Evolutionary conservation across 345 rosid genomes (phyloP).

Genomic region (Hypericum androsaemum): DNA sequence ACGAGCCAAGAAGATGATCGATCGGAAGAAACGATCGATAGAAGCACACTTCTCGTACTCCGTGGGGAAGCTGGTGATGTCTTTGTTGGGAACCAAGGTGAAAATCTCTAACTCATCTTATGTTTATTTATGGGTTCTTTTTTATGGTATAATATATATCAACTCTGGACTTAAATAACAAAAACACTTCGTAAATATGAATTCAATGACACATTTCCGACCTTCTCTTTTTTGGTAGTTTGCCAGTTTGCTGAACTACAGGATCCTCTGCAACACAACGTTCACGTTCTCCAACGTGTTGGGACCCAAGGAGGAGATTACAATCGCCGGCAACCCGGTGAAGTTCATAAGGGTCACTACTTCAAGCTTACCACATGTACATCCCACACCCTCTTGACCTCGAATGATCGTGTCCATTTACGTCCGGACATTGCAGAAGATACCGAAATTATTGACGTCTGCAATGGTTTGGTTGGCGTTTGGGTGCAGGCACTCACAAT

Average conservation of each 20-base stretch:
- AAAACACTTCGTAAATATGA: too few species aligned
- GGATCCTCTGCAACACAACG: slow-evolving; percentile 37
- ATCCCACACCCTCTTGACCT: neutral
- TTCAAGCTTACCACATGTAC: slow-evolving; percentile 42
- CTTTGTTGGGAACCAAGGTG: slow-evolving; percentile 38
- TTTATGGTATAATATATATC: too few species aligned
- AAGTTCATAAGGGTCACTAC: slow-evolving; percentile 30
- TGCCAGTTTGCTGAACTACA: slow-evolving; percentile 38
- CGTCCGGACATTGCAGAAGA: too few species aligned
- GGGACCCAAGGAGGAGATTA: slow-evolving; percentile 44
- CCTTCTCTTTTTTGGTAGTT: slow-evolving; percentile 21
- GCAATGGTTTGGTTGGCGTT: neutral
- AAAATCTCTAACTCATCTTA: too few species aligned
- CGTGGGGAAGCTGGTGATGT: slow-evolving; percentile 31
- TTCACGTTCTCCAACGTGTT: slow-evolving; percentile 46
- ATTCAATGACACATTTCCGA: neutral
- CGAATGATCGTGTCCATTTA: neutral
- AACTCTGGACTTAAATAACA: too few species aligned
- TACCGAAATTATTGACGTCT: too few species aligned
- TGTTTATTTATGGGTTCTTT: too few species aligned
- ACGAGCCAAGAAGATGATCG: slow-evolving; percentile 40
- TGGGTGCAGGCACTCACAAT: slow-evolving; percentile 38
- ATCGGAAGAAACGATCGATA: slow-evolving; percentile 35
- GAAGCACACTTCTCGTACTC: slow-evolving; percentile 47
- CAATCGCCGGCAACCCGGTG: slow-evolving; percentile 34